Evolutionary conservation across 202 grass and related monocot genomes (phyloP), one percentile per base, ranked within the genome.

Genomic region (Hordeum pubiflorum): DNA sequence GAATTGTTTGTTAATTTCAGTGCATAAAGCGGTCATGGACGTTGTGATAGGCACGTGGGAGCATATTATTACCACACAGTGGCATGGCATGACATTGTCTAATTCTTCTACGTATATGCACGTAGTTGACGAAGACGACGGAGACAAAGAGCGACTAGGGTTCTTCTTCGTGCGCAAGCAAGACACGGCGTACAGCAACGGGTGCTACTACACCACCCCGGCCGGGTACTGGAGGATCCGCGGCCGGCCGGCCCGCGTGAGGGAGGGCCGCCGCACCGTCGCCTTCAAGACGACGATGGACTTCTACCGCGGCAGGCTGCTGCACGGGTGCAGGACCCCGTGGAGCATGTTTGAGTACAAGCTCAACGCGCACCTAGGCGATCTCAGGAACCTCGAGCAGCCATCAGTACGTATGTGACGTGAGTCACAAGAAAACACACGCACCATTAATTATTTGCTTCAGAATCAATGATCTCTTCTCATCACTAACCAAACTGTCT

Each of bases 331-430:
- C 48, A 18, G 22, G 22, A 80, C 78, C 2, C 46, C 50, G 5
- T 80, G 78, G 78, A 80, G 64, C 78, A 80, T 80, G 78, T 69
- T 31, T 2, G 78, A 69, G 78, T 80, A 80, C 64, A 9, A 34
- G 64, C 78, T 80, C 78, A 41, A 80, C 50, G 22, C 20, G 5
- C 15, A 17, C 70, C 8, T 4, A 0, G 21, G 18, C 50, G 78
- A 69, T 5, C 64, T 80, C 50, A 24, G 33, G 3, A 80, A 80
- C 78, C 4, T 69, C 5, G 1, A 10, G 5, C 63, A 55, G 31
- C 78, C 78, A 12, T 40, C 2, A 63, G 78, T 80, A 32, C 9
- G 61, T 23, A 8, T 43, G n/a, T 11, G 24, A 55, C 50, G 3
- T 75, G 0, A 29, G 38, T 20, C 22, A 17, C 26, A 54, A 4